Evolutionary conservation across 352 stramenopile species (phyloP).

Genomic region (Hyaloperonospora brassicae): DNA sequence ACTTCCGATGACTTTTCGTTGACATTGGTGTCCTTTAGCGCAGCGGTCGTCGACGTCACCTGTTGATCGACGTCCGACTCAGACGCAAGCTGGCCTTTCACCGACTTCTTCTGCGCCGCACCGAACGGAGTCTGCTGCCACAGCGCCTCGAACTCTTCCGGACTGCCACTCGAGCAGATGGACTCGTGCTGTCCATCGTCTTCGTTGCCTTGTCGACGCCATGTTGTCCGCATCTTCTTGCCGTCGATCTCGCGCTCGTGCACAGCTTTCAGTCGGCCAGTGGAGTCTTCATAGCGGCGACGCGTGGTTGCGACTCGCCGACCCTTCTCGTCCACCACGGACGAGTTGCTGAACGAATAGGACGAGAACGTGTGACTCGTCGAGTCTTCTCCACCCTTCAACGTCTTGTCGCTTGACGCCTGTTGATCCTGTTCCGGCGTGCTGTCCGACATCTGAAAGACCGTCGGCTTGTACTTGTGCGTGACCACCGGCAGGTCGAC

Average conservation of each 20-base stretch:
- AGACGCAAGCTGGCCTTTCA: constrained; percentile 9
- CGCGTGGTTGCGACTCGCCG: too few relatives aligned
- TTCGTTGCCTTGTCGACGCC: constrained; percentile 29
- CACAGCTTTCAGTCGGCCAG: constrained; percentile 52
- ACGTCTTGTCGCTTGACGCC: too few relatives aligned
- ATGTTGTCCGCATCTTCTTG: constrained; percentile 53
- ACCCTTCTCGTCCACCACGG: too few relatives aligned
- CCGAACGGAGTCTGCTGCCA: constrained; percentile 50
- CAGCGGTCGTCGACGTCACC: not conserved
- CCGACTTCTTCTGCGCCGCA: constrained; percentile 22
- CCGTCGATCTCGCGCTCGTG: constrained; percentile 62
- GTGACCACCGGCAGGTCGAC: too few relatives aligned
- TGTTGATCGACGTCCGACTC: constrained; percentile 5
- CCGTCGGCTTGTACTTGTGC: too few relatives aligned
- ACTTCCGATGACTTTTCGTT: not conserved
- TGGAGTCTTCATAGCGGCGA: too few relatives aligned
- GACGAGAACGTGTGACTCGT: too few relatives aligned
- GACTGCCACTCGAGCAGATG: constrained; percentile 26
- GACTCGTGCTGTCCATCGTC: constrained; percentile 54
- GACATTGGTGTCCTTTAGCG: not conserved
- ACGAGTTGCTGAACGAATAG: too few relatives aligned
- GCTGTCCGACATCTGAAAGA: too few relatives aligned
- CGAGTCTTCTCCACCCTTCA: too few relatives aligned
- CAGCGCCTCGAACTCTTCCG: constrained; percentile 43
- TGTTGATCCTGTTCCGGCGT: too few relatives aligned